Base-by-base conservation (phyloP, 108 stramenopile species). In the Fragilaria radians region DNA sequence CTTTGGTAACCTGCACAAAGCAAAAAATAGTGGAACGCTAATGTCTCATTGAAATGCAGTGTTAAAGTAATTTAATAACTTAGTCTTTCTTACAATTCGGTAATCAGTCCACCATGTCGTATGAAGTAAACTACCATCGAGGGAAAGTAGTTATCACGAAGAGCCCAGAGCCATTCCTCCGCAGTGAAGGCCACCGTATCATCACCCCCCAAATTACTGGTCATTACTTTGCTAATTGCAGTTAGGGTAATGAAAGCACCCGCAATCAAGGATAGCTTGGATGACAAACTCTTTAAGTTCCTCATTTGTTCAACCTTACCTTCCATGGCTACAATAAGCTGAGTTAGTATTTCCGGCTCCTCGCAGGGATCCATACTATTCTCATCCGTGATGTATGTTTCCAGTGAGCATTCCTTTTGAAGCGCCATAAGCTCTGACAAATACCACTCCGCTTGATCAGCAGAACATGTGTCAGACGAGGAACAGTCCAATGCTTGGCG, bases 381-480 rank as follows among this genome's bases (percentile, higher is more conserved):
- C 54, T 67, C 28, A 4, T 51, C 64, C 1, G 67, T 73, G 33
- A 65, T 66, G n/a, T n/a, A n/a, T n/a, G n/a, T n/a, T n/a, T n/a
- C n/a, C n/a, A n/a, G n/a, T 28, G 68, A 70, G 52, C 86, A 87
- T 0, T 56, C 69, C 19, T 52, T 56, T 47, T 87, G 80, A 14
- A 75, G 29, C 4, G 54, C 68, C 18, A 87, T 46, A 7, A 87
- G 67, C 36, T 78, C 78, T 30, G 71, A 66, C 19, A 87, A 54
- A 48, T 66, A 80, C 1, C 18, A 21, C 36, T 71, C 68, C 24
- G 86, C 80, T 31, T 61, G 63, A 25, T 87, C 82, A 54, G 83
- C 48, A 18, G 77, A 68, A 58, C 86, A 87, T 1, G 65, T 61
- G 24, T 87, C 86, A 0, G 79, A 80, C 61, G 66, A 3, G 32